These are phyloP conservation scores for Erigeron philadelphicus DNA, from an alignment of 140 eudicot species.

Conservation along the genomic window DNA sequence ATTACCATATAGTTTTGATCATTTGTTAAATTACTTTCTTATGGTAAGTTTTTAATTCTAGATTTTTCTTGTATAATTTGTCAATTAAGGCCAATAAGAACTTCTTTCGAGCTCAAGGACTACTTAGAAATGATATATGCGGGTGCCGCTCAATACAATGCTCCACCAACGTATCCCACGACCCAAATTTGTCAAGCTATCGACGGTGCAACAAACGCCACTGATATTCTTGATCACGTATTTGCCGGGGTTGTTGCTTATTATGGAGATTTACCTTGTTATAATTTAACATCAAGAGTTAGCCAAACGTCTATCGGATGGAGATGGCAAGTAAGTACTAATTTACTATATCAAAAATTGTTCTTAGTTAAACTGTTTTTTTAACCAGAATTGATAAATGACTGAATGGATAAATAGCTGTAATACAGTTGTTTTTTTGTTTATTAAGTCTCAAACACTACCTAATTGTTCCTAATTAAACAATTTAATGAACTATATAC, in stretches of 20 bases:
- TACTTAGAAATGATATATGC: slow-evolving; percentile 38
- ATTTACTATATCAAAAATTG: background rate
- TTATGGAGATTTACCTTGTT: slow-evolving; percentile 26
- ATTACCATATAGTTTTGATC: background rate
- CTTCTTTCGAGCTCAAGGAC: slow-evolving; percentile 37
- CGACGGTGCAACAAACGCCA: slow-evolving; percentile 43
- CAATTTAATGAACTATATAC: background rate
- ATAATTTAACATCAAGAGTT: slow-evolving; percentile 17
- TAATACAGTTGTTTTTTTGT: too few relatives aligned
- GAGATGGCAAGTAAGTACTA: slow-evolving; percentile 66
- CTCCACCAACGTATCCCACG: slow-evolving; percentile 57
- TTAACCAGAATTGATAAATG: too few relatives aligned
- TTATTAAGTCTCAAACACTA: too few relatives aligned
- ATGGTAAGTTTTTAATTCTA: too few relatives aligned
- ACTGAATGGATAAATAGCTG: too few relatives aligned
- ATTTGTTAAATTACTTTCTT: too few relatives aligned
- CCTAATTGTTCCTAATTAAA: too few relatives aligned
- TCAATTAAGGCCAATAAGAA: slow-evolving; percentile 32
- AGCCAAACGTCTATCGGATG: slow-evolving; percentile 44
- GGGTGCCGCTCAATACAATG: slow-evolving; percentile 55
- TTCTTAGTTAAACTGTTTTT: too few relatives aligned
- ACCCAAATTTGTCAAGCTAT: slow-evolving; percentile 47
- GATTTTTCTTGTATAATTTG: background rate
- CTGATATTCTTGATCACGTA: slow-evolving; percentile 46
- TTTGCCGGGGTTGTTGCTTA: slow-evolving; percentile 45